These are phyloP conservation scores for Eucalyptus marginata DNA, from an alignment of 345 rosid genomes.

Conservation along the genomic window DNA sequence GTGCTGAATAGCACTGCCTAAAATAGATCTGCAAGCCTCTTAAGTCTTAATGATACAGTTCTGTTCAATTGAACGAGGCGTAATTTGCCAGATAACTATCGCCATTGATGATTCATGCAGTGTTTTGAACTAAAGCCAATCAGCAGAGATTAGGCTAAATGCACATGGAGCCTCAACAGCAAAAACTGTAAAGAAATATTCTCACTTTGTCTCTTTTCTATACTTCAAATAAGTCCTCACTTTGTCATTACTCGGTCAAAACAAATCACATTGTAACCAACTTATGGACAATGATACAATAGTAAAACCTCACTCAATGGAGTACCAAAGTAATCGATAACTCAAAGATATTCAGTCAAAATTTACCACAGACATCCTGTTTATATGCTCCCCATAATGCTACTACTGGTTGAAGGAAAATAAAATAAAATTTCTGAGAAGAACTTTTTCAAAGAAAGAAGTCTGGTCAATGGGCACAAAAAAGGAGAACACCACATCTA, in stretches of 20 bases:
- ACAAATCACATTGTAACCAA: neutral
- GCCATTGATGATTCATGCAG: neutral
- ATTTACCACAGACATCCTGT: neutral
- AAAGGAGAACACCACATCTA: neutral
- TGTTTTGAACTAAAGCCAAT: neutral
- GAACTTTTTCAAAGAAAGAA: neutral
- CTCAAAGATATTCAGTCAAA: neutral
- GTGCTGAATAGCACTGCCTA: neutral
- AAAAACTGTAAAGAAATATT: neutral
- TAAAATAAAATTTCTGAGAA: neutral
- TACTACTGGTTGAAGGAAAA: neutral
- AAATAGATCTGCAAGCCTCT: neutral
- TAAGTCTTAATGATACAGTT: neutral
- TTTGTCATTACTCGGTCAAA: neutral
- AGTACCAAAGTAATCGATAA: neutral
- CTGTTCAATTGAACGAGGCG: neutral
- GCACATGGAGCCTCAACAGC: neutral
- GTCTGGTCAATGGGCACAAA: neutral
- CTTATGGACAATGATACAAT: too few species aligned
- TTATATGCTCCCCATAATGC: neutral
- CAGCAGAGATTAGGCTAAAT: neutral
- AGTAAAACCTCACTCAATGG: neutral
- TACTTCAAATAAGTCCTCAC: neutral
- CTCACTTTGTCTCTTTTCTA: neutral
- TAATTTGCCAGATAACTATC: neutral